Percentiles rank a stretch among this genome's conserved stretches.
These are phyloP conservation scores for Umbilicaria muhlenbergii DNA, from an alignment of 495 filamentous ascomycete genomes.

Conservation along the genomic window DNA sequence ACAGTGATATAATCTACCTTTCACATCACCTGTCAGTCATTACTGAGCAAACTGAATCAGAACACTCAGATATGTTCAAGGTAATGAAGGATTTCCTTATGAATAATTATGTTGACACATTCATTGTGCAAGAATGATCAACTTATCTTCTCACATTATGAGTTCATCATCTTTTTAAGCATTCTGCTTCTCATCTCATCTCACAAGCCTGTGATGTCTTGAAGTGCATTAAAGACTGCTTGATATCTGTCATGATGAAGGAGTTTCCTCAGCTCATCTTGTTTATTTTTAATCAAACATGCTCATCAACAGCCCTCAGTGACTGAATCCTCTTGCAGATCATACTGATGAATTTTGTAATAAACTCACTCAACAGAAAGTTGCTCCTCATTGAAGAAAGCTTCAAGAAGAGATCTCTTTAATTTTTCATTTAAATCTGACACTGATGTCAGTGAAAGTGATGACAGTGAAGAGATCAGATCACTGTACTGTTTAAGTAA, in stretches of 20 bases:
- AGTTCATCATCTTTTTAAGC: not conserved
- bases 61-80: not conserved
- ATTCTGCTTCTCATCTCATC: not conserved
- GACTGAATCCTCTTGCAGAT: slow-evolving; percentile 6
- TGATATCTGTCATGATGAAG: not conserved
- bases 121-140: not conserved
- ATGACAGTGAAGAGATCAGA: not conserved
- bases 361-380: slow-evolving; percentile 25
- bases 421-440: not conserved
- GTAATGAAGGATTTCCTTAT: not conserved
- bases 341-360: slow-evolving; percentile 23
- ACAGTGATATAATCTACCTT: not conserved
- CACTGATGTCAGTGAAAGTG: not conserved
- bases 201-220: slow-evolving; percentile 2
- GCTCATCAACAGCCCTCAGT: slow-evolving; percentile 2
- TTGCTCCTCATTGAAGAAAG: slow-evolving; percentile 22
- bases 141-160: no score
- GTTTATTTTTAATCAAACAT: not conserved
- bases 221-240: not conserved
- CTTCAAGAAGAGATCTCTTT: slow-evolving; percentile 12
- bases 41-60: not conserved
- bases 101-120: not conserved
- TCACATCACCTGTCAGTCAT: not conserved
- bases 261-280: not conserved
- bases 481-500: slow-evolving; percentile 18